Evolutionary conservation across 208 protist species (phyloP).

Genomic region (Trypanosoma scelopori): DNA sequence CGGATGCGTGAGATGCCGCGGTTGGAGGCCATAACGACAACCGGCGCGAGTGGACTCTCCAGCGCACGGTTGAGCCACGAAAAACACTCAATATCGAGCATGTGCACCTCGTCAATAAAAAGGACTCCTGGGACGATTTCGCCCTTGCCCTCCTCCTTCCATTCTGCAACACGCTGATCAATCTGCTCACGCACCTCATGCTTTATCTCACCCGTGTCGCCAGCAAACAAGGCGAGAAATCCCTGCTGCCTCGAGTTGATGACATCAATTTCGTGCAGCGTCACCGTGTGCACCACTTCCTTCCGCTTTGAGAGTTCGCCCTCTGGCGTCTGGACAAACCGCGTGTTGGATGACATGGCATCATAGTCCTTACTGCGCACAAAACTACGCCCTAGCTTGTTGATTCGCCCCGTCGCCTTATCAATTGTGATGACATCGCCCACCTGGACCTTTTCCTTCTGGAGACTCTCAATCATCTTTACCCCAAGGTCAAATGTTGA

Average conservation of each 20-base stretch:
- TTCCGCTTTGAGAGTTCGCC: constrained; percentile 99
- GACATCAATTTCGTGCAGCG: constrained; percentile 99
- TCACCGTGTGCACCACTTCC: constrained; percentile 99
- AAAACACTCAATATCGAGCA: constrained; percentile 99
- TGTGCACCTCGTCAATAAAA: constrained; percentile 98
- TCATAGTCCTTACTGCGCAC: constrained; percentile 97
- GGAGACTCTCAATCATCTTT: constrained; percentile 99
- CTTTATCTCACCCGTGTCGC: constrained; percentile 99
- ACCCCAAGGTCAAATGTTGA: constrained; percentile 99
- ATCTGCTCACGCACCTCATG: constrained; percentile 99
- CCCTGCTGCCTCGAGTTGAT: constrained; percentile 99
- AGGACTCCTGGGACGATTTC: constrained; percentile 99
- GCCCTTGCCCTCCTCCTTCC: constrained; percentile 99
- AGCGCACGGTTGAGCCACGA: constrained; percentile 99
- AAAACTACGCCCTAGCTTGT: constrained; percentile 98
- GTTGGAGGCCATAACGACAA: constrained; percentile 99
- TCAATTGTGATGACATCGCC: constrained; percentile 99
- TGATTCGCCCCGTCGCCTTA: constrained; percentile 98
- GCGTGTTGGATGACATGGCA: constrained; percentile 91
- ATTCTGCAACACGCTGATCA: constrained; percentile 99
- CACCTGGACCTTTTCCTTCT: constrained; percentile 98
- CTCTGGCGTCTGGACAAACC: constrained; percentile 97
- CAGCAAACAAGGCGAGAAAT: constrained; percentile 99
- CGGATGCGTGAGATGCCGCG: constrained; percentile 98
- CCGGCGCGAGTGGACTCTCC: constrained; percentile 97